Evolutionary conservation across 495 filamentous ascomycete genomes (phyloP), one percentile per base, ranked within the genome.

Genomic region (Aspergillus ostianus): DNA sequence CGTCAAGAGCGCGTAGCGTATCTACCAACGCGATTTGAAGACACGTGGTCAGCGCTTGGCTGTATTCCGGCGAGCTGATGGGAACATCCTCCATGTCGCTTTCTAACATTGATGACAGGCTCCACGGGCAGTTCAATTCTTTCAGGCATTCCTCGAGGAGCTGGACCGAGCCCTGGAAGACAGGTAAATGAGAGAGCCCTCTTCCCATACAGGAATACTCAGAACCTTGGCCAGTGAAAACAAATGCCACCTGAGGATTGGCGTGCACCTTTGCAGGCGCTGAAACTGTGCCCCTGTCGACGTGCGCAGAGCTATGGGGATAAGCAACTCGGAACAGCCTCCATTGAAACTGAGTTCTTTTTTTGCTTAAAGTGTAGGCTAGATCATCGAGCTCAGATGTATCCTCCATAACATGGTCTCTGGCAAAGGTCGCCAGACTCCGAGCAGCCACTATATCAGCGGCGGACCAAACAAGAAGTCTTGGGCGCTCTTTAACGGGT

Each of bases 1-100:
- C 61, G 3, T 59, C 55, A 71, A 72, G 77, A 44, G 61, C 67
- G 2, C 60, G 47, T 12, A 80, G 52, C 2, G 77, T 61, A 20
- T 79, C 76, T 0, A 77, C 66, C 12, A 83, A 54, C 0, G 74
- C 77, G 10, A 82, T 62, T 50, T 82, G 79, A 10, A 83, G 47
- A 4, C 61, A 69, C 5, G 77, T 80, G 54, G 74, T 80, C 1
- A 77, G 15, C 7, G 80, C 70, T 20, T 82, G 80, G 1, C 52
- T 47, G 15, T 47, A 59, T 19, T n/a, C 7, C 8, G 58, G n/a
- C 10, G 18, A 4, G 52, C 48, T 26, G 20, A 60, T 26, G 23
- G 23, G 23, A 26, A 26, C 23, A 26, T 26, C 23, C 23, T 26
- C 23, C 23, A 26, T 48, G 12, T 45, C 27, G 5, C 51, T 55